A percentile compares a stretch with the other conserved stretches of the same genome.
phyloP scores from a whole-genome alignment of 306 rosid species.

The Malus orientalis region DNA sequence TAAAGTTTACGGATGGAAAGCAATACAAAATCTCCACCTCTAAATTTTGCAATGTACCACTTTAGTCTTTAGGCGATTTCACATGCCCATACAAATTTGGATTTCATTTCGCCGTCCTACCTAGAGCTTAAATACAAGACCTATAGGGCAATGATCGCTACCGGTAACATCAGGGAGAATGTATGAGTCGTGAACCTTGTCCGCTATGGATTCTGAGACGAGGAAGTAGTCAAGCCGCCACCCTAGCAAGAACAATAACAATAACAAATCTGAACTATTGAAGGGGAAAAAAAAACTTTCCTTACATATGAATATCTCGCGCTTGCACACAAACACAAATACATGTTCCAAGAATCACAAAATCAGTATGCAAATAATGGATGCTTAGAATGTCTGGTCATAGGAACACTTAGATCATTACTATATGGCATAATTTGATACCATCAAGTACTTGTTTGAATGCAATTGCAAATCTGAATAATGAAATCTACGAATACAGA shows the following conservation, averaged over 20 bases:
- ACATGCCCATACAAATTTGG: not conserved
- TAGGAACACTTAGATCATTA: too few species aligned
- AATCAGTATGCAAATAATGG: not conserved
- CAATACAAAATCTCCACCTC: not conserved
- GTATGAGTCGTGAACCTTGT: slow-evolving; percentile 79
- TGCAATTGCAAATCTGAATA: not conserved
- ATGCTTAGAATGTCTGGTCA: not conserved
- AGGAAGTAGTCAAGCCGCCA: slow-evolving; percentile 99
- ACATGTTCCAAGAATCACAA: not conserved
- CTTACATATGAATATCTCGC: not conserved
- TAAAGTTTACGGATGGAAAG: not conserved
- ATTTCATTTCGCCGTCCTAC: not conserved
- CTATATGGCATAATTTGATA: not conserved
- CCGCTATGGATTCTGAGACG: slow-evolving; percentile 69
- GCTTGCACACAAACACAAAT: not conserved
- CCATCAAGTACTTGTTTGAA: not conserved
- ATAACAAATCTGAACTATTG: not conserved
- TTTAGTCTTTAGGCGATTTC: not conserved
- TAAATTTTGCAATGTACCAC: not conserved
- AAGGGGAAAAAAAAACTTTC: not conserved
- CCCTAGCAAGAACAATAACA: slow-evolving; percentile 26
- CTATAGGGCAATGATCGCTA: slow-evolving; percentile 92
- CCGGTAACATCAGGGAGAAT: slow-evolving; percentile 74
- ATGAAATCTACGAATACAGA: not conserved
- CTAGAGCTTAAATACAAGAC: slow-evolving; percentile 59